Evolutionary conservation across 2,329 filamentous ascomycete genomes (phyloP).

Genomic region (Penicillium sp.): DNA sequence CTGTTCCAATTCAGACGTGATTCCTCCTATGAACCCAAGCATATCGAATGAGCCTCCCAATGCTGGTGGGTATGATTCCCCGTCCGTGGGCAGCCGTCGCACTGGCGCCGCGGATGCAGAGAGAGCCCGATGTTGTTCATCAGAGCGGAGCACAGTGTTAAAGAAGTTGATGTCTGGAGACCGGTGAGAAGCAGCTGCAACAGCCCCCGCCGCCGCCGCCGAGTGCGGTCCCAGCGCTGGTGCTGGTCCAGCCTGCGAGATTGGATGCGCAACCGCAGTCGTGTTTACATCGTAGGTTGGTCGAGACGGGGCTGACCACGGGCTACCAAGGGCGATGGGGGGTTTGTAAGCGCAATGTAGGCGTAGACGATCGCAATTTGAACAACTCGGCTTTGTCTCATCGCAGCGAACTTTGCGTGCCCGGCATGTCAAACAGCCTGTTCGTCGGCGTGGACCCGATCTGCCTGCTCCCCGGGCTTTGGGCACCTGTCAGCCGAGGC

Average conservation of each 20-base stretch:
- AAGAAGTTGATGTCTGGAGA: constrained; percentile 30
- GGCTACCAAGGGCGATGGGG: constrained; percentile 19
- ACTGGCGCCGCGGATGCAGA: constrained; percentile 10
- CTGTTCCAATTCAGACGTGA: constrained; percentile 38
- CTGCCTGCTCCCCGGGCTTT: constrained; percentile 36
- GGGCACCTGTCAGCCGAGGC: constrained; percentile 20
- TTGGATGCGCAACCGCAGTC: constrained; percentile 1
- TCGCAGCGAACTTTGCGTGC: constrained; percentile 41
- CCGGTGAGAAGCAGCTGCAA: constrained; percentile 17
- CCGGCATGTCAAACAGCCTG: constrained; percentile 39
- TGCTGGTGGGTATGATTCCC: constrained; percentile 16
- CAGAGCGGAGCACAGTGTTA: constrained; percentile 29
- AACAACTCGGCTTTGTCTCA: constrained; percentile 36
- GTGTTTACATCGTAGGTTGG: constrained; percentile 4
- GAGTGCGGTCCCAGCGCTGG: constrained; percentile 11
- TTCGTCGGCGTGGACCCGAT: constrained; percentile 37
- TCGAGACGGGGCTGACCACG: constrained; percentile 8
- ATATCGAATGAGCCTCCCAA: constrained; percentile 34
- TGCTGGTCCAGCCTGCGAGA: constrained; percentile 13
- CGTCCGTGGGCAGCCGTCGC: constrained; percentile 8
- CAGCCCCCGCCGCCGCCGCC: constrained; percentile 8
- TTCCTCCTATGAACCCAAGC: constrained; percentile 40
- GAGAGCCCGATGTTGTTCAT: constrained; percentile 24
- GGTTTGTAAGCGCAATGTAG: constrained; percentile 34
- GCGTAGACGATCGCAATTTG: constrained; percentile 36